A percentile compares a stretch with the other conserved stretches of the same genome.
These are phyloP conservation scores for Naganishia vishniacii DNA, from an alignment of 768 basidiomycete species.

Conservation along the genomic window DNA sequence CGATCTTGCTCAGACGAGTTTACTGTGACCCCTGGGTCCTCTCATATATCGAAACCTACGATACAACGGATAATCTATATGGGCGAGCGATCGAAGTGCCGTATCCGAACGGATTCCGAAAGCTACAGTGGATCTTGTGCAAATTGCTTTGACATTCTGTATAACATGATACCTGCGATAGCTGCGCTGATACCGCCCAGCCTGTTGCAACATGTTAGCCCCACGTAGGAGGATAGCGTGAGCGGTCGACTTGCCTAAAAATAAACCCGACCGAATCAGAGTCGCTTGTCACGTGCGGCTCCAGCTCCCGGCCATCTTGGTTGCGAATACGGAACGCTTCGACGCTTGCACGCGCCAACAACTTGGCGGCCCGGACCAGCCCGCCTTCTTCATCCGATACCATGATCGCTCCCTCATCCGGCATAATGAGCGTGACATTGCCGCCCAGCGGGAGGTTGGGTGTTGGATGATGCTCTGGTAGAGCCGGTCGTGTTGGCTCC, in stretches of 20 bases:
- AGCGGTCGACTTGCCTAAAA: conserved; percentile 60
- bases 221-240: neutral
- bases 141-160: conserved; percentile 21
- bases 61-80: too few species aligned
- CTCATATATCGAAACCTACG: too few species aligned
- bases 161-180: conserved; percentile 24
- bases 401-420: conserved; percentile 4
- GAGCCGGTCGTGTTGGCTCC: conserved; percentile 55
- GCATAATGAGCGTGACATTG: conserved; percentile 34
- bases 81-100: neutral
- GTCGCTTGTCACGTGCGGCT: conserved; percentile 40
- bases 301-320: conserved; percentile 30
- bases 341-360: conserved; percentile 7
- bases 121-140: conserved; percentile 5
- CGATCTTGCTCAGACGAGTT: too few species aligned
- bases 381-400: conserved; percentile 19
- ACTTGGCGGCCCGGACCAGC: conserved; percentile 8
- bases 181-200: conserved; percentile 26
- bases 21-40: too few species aligned
- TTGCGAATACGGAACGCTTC: conserved; percentile 17
- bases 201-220: neutral
- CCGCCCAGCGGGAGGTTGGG: conserved; percentile 30
- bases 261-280: conserved; percentile 74
- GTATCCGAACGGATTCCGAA: too few species aligned
- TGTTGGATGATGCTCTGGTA: conserved; percentile 36